Conservation (phyloP, 441 rosid species). For the Adansonia gregorii region DNA sequence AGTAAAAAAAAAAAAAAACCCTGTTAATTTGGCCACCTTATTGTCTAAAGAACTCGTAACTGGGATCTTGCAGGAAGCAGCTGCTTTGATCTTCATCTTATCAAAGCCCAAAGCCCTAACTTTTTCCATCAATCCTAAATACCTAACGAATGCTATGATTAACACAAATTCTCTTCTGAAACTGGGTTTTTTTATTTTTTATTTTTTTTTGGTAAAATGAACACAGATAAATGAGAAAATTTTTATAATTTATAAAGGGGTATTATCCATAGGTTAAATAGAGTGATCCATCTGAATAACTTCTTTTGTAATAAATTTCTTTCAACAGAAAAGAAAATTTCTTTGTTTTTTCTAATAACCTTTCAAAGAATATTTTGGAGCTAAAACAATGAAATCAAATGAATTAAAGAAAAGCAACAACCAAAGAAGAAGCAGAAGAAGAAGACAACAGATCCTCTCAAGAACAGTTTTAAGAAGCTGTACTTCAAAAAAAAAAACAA, state of each 20-base stretch:
- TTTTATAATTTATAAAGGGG: background rate
- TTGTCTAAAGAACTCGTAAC: background rate
- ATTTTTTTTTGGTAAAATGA: background rate
- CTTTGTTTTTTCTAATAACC: background rate
- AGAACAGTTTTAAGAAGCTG: background rate
- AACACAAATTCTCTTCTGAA: background rate
- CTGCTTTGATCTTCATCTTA: background rate
- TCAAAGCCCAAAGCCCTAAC: constrained; percentile 5
- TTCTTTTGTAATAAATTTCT: background rate
- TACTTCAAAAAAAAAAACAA: background rate
- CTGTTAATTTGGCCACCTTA: background rate
- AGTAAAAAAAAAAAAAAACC: constrained; percentile 35
- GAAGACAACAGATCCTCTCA: constrained; percentile 24
- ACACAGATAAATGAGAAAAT: background rate
- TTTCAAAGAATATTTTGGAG: background rate
- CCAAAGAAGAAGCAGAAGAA: background rate
- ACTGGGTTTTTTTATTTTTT: background rate
- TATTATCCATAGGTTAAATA: constrained; percentile 17
- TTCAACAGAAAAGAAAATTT: background rate
- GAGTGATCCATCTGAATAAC: background rate
- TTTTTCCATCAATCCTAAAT: background rate
- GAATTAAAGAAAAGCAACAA: background rate
- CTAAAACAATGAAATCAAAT: too few relatives aligned
- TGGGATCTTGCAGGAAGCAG: background rate
- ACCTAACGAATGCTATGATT: background rate